phyloP scores from a whole-genome alignment of 768 basidiomycete species.

The Pleurotus giganteus region DNA sequence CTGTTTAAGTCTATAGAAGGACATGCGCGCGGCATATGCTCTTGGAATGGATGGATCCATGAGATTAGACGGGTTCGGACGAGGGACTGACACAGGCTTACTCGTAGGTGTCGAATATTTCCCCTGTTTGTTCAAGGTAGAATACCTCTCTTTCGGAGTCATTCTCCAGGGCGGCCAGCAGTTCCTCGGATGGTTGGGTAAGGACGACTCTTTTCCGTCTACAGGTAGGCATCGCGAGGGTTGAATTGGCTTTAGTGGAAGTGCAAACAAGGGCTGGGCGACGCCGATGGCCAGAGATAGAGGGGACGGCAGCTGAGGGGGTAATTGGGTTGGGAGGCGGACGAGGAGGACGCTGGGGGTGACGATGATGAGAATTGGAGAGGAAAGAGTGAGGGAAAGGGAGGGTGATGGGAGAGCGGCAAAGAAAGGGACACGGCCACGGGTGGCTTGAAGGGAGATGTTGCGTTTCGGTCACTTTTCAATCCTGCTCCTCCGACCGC shows the following conservation, averaged over 20 bases:
- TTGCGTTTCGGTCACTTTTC: conserved; percentile 8
- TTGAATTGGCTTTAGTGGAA: conserved; percentile 16
- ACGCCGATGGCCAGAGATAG: conserved; percentile 13
- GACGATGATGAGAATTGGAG: conserved; percentile 19
- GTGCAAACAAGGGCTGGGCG: conserved; percentile 14
- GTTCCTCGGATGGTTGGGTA: conserved; percentile 72
- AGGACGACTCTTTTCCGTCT: conserved; percentile 88
- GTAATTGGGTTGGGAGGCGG: conserved; percentile 23
- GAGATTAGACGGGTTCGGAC: conserved; percentile 21
- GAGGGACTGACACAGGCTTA: conserved; percentile 38
- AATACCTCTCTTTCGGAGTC: conserved; percentile 78
- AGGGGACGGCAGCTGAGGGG: conserved; percentile 17
- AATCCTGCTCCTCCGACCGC: conserved; percentile 6
- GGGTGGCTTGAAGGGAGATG: conserved; percentile 53
- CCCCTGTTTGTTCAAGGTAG: conserved; percentile 92
- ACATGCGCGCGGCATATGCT: conserved; percentile 88
- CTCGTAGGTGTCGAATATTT: conserved; percentile 98
- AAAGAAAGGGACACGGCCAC: conserved; percentile 55
- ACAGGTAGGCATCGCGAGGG: conserved; percentile 73
- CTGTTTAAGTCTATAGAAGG: conserved; percentile 90
- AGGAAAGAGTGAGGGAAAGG: conserved; percentile 39
- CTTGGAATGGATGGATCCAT: conserved; percentile 29
- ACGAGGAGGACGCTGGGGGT: conserved; percentile 37
- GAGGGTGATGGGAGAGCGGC: conserved; percentile 46
- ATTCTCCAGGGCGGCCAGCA: conserved; percentile 61